Evolutionary conservation across 2,329 filamentous ascomycete species (phyloP).

Genomic region (Sclerotinia sclerotiorum): DNA sequence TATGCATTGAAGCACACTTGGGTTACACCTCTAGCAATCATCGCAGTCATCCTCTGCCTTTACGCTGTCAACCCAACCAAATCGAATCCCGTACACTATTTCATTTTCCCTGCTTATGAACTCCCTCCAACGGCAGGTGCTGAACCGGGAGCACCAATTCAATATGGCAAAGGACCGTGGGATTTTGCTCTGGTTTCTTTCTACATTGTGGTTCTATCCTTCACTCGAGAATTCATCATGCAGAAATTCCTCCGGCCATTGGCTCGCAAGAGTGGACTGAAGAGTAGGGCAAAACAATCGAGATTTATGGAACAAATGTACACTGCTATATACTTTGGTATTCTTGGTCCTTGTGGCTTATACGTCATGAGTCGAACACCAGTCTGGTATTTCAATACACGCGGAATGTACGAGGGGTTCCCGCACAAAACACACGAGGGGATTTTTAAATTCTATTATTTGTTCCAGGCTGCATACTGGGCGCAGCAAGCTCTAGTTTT

Average conservation of each 20-base stretch:
- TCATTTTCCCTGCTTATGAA: constrained; percentile 87
- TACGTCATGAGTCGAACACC: constrained; percentile 88
- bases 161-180: constrained; percentile 83
- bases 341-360: constrained; percentile 80
- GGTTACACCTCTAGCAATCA: constrained; percentile 65
- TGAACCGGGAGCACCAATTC: constrained; percentile 49
- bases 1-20: constrained; percentile 57
- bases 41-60: constrained; percentile 60
- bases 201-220: constrained; percentile 85
- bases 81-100: constrained; percentile 75
- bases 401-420: constrained; percentile 84
- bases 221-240: constrained; percentile 95
- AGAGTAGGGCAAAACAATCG: constrained; percentile 72
- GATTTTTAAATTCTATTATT: constrained; percentile 89
- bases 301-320: constrained; percentile 97
- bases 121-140: constrained; percentile 52
- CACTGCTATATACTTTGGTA: constrained; percentile 82
- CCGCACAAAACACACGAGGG: constrained; percentile 80
- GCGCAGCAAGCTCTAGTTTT: constrained; percentile 91
- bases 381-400: constrained; percentile 93
- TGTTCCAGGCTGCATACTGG: constrained; percentile 94
- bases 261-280: constrained; percentile 67
- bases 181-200: constrained; percentile 86
- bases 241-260: constrained; percentile 80
- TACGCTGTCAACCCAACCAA: constrained; percentile 75